A percentile compares a stretch with the other conserved stretches of the same genome.
phyloP scores from a whole-genome alignment of 2,329 filamentous ascomycete species.

The Cercospora canescens region DNA sequence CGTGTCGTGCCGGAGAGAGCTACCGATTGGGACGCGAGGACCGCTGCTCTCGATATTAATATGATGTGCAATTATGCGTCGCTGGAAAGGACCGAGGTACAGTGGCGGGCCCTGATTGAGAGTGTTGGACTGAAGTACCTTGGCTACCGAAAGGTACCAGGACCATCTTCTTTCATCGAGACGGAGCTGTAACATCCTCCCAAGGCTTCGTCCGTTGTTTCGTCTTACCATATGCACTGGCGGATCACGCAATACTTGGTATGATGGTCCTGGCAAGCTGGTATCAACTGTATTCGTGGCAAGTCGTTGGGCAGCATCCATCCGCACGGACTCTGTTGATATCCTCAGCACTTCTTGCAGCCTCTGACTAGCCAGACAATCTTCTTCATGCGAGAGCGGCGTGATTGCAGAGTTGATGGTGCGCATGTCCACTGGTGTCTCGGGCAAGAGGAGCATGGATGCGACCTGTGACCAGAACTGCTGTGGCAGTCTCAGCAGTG shows the following conservation, averaged over 20 bases:
- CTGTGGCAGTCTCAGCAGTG: not conserved
- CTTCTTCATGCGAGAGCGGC: not conserved
- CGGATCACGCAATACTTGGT: not conserved
- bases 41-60: slow-evolving; percentile 39
- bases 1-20: slow-evolving; percentile 25
- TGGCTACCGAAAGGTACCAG: slow-evolving; percentile 1
- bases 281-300: not conserved
- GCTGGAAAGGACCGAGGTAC: slow-evolving; percentile 42
- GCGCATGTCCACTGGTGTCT: not conserved
- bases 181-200: not conserved
- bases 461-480: not conserved
- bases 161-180: slow-evolving; percentile 3
- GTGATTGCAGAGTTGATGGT: not conserved
- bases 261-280: not conserved
- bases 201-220: not conserved
- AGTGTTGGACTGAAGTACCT: slow-evolving; percentile 15
- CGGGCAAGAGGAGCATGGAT: not conserved
- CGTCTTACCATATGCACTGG: not conserved
- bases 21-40: slow-evolving; percentile 9
- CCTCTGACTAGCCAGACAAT: not conserved
- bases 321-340: not conserved
- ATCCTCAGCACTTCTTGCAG: not conserved
- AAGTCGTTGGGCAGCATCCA: not conserved
- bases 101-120: slow-evolving; percentile 36
- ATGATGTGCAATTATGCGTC: slow-evolving; percentile 43